Evolutionary conservation across 306 rosid species (phyloP), one percentile per base, ranked within the genome.

Genomic region (Inga laurina): DNA sequence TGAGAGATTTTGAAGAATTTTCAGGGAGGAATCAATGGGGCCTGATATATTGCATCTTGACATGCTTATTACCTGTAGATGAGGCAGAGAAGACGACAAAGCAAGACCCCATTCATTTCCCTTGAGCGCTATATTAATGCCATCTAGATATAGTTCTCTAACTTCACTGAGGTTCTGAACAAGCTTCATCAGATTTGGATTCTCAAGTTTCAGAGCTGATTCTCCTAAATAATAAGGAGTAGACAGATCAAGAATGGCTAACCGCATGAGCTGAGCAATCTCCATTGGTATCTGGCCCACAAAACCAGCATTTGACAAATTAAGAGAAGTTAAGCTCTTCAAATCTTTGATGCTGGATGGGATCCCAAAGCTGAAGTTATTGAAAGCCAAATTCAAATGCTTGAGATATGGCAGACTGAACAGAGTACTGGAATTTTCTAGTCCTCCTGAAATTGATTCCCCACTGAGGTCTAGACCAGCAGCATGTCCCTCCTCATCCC

Each of bases 61-160:
- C 79, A 86, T 43, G 71, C 82, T 86, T 62, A 86, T 3, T 9
- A 66, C 82, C 7, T 62, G 72, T 3, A 79, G 74, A 6, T 66
- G 61, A 24, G 66, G 66, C 27, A 81, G 0, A 0, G n/a, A 54
- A 2, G 48, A 52, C 0, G 78, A 49, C 21, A 85, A 5, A 0
- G 72, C 80, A 41, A 37, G 37, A n/a, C 90, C 24, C 92, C 94
- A 89, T 10, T 86, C 61, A 3, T 49, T n/a, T 22, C 88, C 88
- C 18, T 0, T 8, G 1, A 77, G 79, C 18, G 94, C 84, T 75
- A 87, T 75, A 1, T 6, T 10, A 0, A 81, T 76, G 48, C 87
- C 84, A 83, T 91, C 91, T 0, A 91, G 80, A 84, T 52, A 21
- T 4, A 89, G 74, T 65, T 78, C 81, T 5, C 0, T 4, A 15